Conservation (phyloP, 2,329 filamentous ascomycete genomes). For the Fusarium newnesense region DNA sequence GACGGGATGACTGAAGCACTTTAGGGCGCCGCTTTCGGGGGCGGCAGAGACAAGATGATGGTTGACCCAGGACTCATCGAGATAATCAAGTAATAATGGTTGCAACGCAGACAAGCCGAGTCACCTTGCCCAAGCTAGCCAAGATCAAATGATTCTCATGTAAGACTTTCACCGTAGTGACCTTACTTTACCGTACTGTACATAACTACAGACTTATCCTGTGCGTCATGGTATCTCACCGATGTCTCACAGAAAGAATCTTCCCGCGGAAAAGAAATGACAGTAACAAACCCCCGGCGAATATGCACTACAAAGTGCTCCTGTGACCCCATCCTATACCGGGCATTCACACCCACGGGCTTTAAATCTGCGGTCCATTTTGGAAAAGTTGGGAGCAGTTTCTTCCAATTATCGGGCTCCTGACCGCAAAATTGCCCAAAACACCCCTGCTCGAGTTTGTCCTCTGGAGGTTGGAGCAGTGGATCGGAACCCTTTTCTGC, state of each 20-base stretch:
- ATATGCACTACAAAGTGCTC: constrained; percentile 11
- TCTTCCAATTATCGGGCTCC: constrained; percentile 16
- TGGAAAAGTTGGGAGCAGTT: background rate
- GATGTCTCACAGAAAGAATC: constrained; percentile 9
- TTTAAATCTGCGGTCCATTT: background rate
- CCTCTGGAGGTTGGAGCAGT: constrained; percentile 4
- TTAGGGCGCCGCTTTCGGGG: constrained; percentile 29
- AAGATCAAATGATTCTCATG: background rate
- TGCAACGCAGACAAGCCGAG: constrained; percentile 12
- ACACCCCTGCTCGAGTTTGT: constrained; percentile 13
- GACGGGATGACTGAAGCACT: background rate
- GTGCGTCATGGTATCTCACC: constrained; percentile 19
- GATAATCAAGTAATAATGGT: constrained; percentile 8
- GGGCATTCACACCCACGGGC: constrained; percentile 1
- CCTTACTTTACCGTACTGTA: background rate
- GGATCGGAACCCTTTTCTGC: constrained; percentile 28
- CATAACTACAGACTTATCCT: background rate
- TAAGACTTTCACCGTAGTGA: background rate
- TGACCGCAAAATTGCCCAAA: constrained; percentile 20
- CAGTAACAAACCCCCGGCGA: background rate
- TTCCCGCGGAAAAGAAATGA: background rate
- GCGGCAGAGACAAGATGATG: background rate
- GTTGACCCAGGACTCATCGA: constrained; percentile 1
- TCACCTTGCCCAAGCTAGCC: background rate
- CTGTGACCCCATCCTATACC: constrained; percentile 23